Evolutionary conservation across 768 basidiomycete species (phyloP), one percentile per base, ranked within the genome.

Genomic region (Albatrellus ellisii): DNA sequence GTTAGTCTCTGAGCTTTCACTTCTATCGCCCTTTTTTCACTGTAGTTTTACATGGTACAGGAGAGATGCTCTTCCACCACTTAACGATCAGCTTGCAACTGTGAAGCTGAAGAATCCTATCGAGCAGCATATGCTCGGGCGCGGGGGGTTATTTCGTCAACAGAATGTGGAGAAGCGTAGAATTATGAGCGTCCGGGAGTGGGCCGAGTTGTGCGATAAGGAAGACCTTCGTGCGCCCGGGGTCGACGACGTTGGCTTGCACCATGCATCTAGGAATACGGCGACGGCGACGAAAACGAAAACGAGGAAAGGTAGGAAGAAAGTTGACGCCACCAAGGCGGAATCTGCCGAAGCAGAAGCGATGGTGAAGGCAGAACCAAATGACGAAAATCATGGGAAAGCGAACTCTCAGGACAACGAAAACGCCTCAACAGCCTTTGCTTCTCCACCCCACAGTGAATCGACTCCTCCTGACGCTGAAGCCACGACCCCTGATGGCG

Each of bases 71-170:
- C 63, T 97, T 17, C 89, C 90, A 6, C 58, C 78, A 4, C 63
- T 92, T 36, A 70, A 70, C 15, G 65, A 72, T n/a, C 78, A 86
- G 46, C 69, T 99, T 17, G 66, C 69, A 9, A 53, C 67, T 4
- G 75, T 97, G 46, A 82, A 81, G 58, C 82, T 99, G 46, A 79
- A 76, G 62, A 74, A 75, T 12, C 91, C 95, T 2, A 98, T 98
- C 52, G 89, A 91, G 56, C 94, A 98, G 58, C 77, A 80, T 56
- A 89, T 97, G 79, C 63, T 79, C 29, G 94, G 94, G 7, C 70
- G 73, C 42, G 77, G 75, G 4, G 94, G 94, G 2, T 69, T 92
- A 5, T 98, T 89, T 58, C 76, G 87, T 17, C 81, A 88, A 51
- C 76, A 88, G 61, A 98, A 95, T 56, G 70, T 95, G 54, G 89